A percentile compares a stretch with the other conserved stretches of the same genome.
Evolutionary conservation across 148 eudicot genomes (phyloP).

Genomic region (Pharnaceum exiguum): DNA sequence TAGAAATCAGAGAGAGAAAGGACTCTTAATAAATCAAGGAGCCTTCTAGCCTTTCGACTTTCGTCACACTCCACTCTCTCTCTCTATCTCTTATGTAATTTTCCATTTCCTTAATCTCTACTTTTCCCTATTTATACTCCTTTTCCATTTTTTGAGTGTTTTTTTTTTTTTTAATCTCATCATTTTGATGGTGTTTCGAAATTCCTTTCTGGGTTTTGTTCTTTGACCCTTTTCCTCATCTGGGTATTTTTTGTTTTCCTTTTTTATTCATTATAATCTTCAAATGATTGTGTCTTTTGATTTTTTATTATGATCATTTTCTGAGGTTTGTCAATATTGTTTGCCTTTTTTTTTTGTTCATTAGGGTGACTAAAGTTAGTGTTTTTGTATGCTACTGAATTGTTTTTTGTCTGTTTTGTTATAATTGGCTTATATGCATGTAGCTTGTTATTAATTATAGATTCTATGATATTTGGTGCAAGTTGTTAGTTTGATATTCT

Average conservation of each 20-base stretch:
- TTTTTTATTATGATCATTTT: neutral
- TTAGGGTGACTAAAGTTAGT: too few relatives aligned
- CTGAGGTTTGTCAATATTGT: too few relatives aligned
- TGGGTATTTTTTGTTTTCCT: neutral
- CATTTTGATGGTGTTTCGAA: too few relatives aligned
- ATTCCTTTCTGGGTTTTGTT: neutral
- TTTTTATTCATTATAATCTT: neutral
- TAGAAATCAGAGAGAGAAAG: neutral
- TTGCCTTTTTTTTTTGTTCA: neutral
- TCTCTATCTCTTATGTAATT: constrained; percentile 1
- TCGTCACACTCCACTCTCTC: constrained; percentile 8
- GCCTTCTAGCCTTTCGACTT: constrained; percentile 3
- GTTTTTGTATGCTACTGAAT: too few relatives aligned
- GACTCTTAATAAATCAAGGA: neutral
- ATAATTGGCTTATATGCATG: too few relatives aligned
- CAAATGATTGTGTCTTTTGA: neutral
- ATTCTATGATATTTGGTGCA: too few relatives aligned
- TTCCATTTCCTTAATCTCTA: neutral
- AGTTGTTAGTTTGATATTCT: too few relatives aligned
- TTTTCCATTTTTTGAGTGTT: neutral
- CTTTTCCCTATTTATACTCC: neutral
- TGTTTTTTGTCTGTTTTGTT: too few relatives aligned
- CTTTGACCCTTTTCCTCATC: neutral
- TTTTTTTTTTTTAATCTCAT: too few relatives aligned
- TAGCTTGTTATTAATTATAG: too few relatives aligned